Evolutionary conservation across 2,329 filamentous ascomycete genomes (phyloP).

Genomic region (Pyrenochaeta sp.): DNA sequence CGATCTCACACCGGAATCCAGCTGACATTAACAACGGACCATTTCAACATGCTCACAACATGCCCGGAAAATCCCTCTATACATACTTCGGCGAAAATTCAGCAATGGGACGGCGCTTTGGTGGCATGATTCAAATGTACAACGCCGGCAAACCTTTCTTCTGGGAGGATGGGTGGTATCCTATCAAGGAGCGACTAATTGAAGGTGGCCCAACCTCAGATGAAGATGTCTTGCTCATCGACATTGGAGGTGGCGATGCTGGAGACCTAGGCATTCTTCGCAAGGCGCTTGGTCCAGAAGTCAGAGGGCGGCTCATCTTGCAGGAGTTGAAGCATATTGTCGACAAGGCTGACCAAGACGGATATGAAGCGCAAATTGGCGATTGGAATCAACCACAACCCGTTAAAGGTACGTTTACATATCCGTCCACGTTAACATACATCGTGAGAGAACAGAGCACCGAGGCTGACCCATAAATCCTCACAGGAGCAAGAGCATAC

Average conservation of each 20-base stretch:
- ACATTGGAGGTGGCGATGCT: slow-evolving; percentile 11
- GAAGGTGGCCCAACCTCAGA: slow-evolving; percentile 4
- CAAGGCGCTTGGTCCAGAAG: slow-evolving; percentile 7
- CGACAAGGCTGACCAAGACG: slow-evolving; percentile 7
- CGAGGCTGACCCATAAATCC: not conserved
- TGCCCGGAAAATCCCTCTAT: not conserved
- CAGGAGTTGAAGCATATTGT: slow-evolving; percentile 22
- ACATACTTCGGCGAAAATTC: slow-evolving; percentile 13
- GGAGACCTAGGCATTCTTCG: slow-evolving; percentile 6
- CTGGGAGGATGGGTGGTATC: slow-evolving; percentile 13
- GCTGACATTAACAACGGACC: slow-evolving; percentile 11
- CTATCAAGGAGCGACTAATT: slow-evolving; percentile 10
- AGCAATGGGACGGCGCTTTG: slow-evolving; percentile 12
- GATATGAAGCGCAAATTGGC: slow-evolving; percentile 13
- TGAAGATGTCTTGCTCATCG: slow-evolving; percentile 9
- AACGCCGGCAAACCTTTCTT: slow-evolving; percentile 17
- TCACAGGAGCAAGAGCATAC: slow-evolving; percentile 10
- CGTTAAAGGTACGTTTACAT: slow-evolving; percentile 4
- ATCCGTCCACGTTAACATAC: not conserved
- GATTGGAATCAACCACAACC: slow-evolving; percentile 11
- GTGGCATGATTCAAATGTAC: slow-evolving; percentile 19
- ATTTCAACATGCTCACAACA: slow-evolving; percentile 12
- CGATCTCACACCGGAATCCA: slow-evolving; percentile 11
- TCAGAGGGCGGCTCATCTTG: slow-evolving; percentile 15
- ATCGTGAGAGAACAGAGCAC: not conserved